Base-by-base conservation (phyloP, 345 rosid species). In the Xanthoceras sorbifolium region DNA sequence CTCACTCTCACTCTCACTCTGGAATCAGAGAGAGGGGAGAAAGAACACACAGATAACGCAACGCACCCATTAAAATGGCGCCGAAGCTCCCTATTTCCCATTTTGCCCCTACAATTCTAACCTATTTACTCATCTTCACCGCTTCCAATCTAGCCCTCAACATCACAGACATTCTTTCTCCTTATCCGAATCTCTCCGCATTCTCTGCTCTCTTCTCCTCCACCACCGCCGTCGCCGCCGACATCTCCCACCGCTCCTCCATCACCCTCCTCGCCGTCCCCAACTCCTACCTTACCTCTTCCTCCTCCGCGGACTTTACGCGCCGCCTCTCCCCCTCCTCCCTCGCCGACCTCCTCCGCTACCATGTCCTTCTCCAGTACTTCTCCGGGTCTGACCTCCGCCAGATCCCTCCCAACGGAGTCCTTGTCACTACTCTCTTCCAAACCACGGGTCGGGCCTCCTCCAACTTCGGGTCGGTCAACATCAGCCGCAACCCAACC, bases 261-360 rank as follows among this genome's bases (percentile, higher is more conserved):
- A 71, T 96, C 64, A 93, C 98, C 2, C 79, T 96, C 78, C 89
- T 96, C 67, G 97, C 91, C 65, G 95, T 96, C 59, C 93, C 98
- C 10, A 90, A 96, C 78, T 67, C 89, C 5, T 87, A 76, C 76
- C 86, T 96, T 61, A 64, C 79, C 9, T 36, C 80, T 60, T 54
- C 94, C 40, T 73, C 92, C 48, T 71, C 83, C 61, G 68, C 75
- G 1, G 91, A 84, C 42, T 71, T 85, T 90, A 90, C 93, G 78
- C 92, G 89, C 88, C 93, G 52, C 80, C 87, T 93, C 78, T 77
- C 93, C n/a, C 89, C 89, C 1, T 73, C 88, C 64, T 64, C 92
- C 1, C 87, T 90, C 31, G 90, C 94, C 54, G 97, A 96, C 91
- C 90, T 96, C 85, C 90, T 93, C 80, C 90, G 97, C 72, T 93